Conservation (phyloP, 305 asterid species). For the Euphrasia arctica region DNA sequence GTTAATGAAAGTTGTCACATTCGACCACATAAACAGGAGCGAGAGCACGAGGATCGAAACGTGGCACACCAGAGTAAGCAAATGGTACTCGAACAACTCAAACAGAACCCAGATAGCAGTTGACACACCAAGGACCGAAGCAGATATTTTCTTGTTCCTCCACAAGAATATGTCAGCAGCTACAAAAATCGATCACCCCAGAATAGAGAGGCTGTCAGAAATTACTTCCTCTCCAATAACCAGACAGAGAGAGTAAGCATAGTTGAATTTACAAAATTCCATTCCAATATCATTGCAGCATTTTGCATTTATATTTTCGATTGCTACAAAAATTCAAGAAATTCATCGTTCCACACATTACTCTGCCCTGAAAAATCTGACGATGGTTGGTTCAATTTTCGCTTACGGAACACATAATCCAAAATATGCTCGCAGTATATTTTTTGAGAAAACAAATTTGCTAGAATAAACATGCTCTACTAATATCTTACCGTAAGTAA, state of each 20-base stretch:
- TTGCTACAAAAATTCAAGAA: background rate
- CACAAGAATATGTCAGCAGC: constrained; percentile 94
- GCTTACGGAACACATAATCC: too few relatives aligned
- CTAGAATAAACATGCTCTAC: background rate
- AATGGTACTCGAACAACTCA: constrained; percentile 75
- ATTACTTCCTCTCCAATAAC: background rate
- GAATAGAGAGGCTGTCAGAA: constrained; percentile 7
- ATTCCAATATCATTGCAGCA: background rate
- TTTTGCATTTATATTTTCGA: background rate
- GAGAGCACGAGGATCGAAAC: constrained; percentile 51
- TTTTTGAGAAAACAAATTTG: background rate
- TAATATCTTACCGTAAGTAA: background rate
- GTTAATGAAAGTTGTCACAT: constrained; percentile 61
- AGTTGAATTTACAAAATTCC: too few relatives aligned
- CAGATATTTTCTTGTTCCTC: constrained; percentile 91
- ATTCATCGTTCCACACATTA: background rate
- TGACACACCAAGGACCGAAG: constrained; percentile 61
- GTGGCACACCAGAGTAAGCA: constrained; percentile 78
- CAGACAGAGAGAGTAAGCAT: background rate
- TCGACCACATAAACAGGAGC: constrained; percentile 76
- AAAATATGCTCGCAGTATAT: background rate
- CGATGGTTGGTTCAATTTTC: too few relatives aligned
- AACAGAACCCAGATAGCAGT: constrained; percentile 84
- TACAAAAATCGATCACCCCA: constrained; percentile 30
- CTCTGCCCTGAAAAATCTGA: background rate